Evolutionary conservation across 2,329 filamentous ascomycete species (phyloP).

Genomic region (Venturia oleaginea): DNA sequence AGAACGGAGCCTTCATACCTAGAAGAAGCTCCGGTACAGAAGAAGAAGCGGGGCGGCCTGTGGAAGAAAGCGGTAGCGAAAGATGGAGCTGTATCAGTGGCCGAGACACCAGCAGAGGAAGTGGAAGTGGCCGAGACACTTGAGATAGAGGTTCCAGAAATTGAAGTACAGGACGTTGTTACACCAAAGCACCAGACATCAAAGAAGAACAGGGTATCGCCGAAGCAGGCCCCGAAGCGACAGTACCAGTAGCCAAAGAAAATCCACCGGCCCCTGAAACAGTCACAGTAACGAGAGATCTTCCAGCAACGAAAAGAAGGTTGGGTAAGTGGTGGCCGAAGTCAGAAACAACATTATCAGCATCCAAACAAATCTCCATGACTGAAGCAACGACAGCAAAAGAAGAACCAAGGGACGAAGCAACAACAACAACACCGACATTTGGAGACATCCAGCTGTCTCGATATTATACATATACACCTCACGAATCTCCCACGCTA

Average conservation of each 20-base stretch:
- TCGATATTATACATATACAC: not conserved
- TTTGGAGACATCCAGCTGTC: not conserved
- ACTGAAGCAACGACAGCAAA: too few relatives aligned
- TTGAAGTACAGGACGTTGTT: not conserved
- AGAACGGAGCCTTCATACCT: not conserved
- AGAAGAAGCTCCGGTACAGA: not conserved
- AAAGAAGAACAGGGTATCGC: not conserved
- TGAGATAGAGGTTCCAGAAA: not conserved
- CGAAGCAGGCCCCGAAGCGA: not conserved
- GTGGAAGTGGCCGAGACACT: not conserved
- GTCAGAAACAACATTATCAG: too few relatives aligned
- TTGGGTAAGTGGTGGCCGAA: too few relatives aligned
- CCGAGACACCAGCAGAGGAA: not conserved
- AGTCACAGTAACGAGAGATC: not conserved
- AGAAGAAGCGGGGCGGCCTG: not conserved
- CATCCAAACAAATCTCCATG: too few relatives aligned
- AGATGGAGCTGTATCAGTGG: not conserved
- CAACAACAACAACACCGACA: too few relatives aligned
- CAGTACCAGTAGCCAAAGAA: not conserved
- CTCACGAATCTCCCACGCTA: not conserved
- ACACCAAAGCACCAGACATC: not conserved
- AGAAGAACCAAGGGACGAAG: too few relatives aligned
- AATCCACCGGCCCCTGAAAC: not conserved
- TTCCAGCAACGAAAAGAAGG: not conserved
- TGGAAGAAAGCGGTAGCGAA: not conserved